Base-by-base conservation (phyloP, 2,329 filamentous ascomycete genomes). In the Alternaria sp. region DNA sequence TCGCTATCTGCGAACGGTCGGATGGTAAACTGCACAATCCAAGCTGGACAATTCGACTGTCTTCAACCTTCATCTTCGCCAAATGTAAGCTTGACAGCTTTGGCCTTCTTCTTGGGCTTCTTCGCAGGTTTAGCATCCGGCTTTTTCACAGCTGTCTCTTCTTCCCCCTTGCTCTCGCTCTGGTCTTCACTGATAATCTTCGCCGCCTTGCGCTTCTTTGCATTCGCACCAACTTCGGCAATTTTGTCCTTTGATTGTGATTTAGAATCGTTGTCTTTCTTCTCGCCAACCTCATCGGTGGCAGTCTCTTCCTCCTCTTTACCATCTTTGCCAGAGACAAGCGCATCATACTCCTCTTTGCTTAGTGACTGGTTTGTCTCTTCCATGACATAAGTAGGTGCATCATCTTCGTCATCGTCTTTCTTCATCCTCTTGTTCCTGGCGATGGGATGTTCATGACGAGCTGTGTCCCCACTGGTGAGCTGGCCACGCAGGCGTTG, bases 371-470 rank as follows among this genome's bases (percentile, higher is more conserved):
- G 84, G 55, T 92, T 90, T 51, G 88, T 90, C 5, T 86, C 83
- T 73, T 93, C 91, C 66, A 94, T 87, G 4, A 95, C 87, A 52
- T 92, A 88, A 0, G 92, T 84, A 0, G 92, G 92, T 51, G 84
- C 89, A 75, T 94, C 91, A 67, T 94, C 91, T 12, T 90, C 90
- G 61, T 93, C 89, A 59, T 93, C 89, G 67, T 89, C 60, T 81
- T 86, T 16, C 64, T 76, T 70, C 70, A 86, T 57, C 24, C 74
- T 69, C 68, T 79, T 82, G 47, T 81, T 82, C 51, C 82, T 78
- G 11, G 81, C 78, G 22, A 81, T 69, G 9, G 76, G 78, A 5
- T 76, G 75, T 62, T 82, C 82, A 72, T 82, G 82, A 47, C 80
- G 79, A 59, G 79, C 79, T 51, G 78, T 76, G 42, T 81, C 77